These are phyloP conservation scores for Pseudonitzschia multistriata DNA, from an alignment of 108 stramenopile genomes.

Conservation along the genomic window DNA sequence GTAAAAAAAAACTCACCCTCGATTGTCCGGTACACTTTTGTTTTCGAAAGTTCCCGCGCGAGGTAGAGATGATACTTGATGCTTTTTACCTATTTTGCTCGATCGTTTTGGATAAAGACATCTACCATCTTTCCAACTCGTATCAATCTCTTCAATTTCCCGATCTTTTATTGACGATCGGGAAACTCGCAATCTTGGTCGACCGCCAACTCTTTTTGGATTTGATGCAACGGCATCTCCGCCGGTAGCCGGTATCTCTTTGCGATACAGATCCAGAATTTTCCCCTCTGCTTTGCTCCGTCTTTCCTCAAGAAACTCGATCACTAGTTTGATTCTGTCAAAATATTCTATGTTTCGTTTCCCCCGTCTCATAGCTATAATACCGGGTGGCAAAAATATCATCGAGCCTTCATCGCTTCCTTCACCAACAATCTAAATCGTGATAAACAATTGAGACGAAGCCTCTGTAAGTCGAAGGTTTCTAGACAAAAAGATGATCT, in stretches of 20 bases:
- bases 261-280: slow-evolving; percentile 40
- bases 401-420: slow-evolving; percentile 22
- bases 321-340: slow-evolving; percentile 40
- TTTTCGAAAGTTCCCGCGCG: slow-evolving; percentile 29
- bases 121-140: slow-evolving; percentile 70
- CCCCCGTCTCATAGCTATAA: slow-evolving; percentile 12
- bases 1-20: slow-evolving; percentile 32
- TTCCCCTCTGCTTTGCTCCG: slow-evolving; percentile 34
- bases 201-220: neutral
- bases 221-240: neutral
- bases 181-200: slow-evolving; percentile 9
- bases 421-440: slow-evolving; percentile 1
- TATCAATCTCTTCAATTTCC: slow-evolving; percentile 18
- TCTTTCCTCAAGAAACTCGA: slow-evolving; percentile 43
- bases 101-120: slow-evolving; percentile 50
- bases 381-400: slow-evolving; percentile 47
- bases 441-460: neutral
- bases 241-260: neutral
- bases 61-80: slow-evolving; percentile 55
- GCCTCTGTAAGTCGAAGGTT: too few relatives aligned
- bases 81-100: slow-evolving; percentile 60
- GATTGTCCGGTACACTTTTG: neutral
- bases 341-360: slow-evolving; percentile 41
- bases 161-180: neutral
- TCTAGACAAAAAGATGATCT: too few relatives aligned